Conservation (phyloP, 2,329 filamentous ascomycete species). For the Sclerotiophoma versabilis region DNA sequence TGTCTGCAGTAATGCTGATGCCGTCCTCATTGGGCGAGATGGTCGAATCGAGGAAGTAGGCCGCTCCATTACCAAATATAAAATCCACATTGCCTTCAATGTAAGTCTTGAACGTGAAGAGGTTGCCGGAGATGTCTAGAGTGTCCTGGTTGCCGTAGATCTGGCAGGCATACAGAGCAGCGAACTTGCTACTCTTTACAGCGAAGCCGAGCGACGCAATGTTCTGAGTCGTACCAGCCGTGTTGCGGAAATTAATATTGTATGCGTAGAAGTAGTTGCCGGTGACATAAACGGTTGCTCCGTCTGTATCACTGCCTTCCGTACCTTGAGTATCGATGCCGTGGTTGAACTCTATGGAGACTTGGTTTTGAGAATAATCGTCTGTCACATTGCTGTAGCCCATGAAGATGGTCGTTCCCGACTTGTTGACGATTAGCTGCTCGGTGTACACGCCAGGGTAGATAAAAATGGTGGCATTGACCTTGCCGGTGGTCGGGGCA, state of each 20-base stretch:
- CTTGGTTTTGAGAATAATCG: conserved; percentile 49
- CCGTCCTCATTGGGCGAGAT: conserved; percentile 49
- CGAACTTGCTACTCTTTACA: conserved; percentile 53
- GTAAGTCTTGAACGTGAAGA: conserved; percentile 53
- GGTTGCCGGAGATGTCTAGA: conserved; percentile 46
- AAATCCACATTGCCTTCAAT: conserved; percentile 53
- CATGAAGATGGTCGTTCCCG: conserved; percentile 50
- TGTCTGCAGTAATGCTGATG: conserved; percentile 49
- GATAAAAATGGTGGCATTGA: conserved; percentile 50
- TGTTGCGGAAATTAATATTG: conserved; percentile 53
- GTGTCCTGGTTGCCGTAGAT: conserved; percentile 51
- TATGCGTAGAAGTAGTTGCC: conserved; percentile 52
- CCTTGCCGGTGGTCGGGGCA: conserved; percentile 47
- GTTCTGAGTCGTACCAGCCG: conserved; percentile 47
- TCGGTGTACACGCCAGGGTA: conserved; percentile 52
- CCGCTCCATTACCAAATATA: conserved; percentile 54
- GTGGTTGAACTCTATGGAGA: conserved; percentile 45
- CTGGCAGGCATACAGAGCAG: conserved; percentile 48
- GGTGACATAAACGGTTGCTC: conserved; percentile 51
- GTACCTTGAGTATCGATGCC: conserved; percentile 50
- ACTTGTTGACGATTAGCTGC: conserved; percentile 49
- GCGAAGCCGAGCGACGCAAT: conserved; percentile 52
- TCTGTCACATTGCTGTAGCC: conserved; percentile 49
- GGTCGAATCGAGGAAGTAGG: conserved; percentile 53
- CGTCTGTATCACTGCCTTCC: conserved; percentile 47